Percentiles rank a stretch among this genome's conserved stretches.
Conservation (phyloP, 176 grass and related monocot species). For the Areca catechu region DNA sequence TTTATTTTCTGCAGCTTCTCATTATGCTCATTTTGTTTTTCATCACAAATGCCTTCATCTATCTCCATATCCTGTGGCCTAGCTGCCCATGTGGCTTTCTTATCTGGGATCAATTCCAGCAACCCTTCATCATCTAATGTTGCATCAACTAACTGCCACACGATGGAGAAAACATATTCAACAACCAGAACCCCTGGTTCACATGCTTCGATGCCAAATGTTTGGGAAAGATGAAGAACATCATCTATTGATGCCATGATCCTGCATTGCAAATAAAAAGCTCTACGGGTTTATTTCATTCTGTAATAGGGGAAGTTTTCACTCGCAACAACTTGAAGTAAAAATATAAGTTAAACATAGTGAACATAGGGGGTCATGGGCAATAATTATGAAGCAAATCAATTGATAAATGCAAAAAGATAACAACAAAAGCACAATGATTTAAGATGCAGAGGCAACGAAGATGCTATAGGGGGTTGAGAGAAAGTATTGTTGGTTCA, state of each 20-base stretch:
- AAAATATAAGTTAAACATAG: too few species aligned
- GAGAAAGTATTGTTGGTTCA: too few species aligned
- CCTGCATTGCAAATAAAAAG: conserved; percentile 44
- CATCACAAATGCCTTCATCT: conserved; percentile 50
- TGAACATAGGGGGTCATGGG: too few species aligned
- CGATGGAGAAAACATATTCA: conserved; percentile 56
- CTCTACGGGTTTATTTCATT: too few species aligned
- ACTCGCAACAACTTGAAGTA: too few species aligned
- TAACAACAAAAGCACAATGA: too few species aligned
- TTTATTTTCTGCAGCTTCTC: conserved; percentile 74
- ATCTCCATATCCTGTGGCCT: conserved; percentile 46
- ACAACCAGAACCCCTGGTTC: conserved; percentile 69
- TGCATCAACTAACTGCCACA: conserved; percentile 79
- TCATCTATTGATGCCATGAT: conserved; percentile 59
- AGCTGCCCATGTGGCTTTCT: conserved; percentile 56
- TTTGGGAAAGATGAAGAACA: conserved; percentile 55
- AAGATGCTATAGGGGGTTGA: too few species aligned
- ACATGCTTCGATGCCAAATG: conserved; percentile 59
- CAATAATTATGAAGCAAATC: too few species aligned
- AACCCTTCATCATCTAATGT: conserved; percentile 82
- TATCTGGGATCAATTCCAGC: conserved; percentile 58
- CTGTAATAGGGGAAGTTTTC: too few species aligned
- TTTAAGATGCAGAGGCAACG: too few species aligned
- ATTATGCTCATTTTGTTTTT: conserved; percentile 47
- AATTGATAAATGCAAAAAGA: too few species aligned